Evolutionary conservation across 2,329 filamentous ascomycete genomes (phyloP).

Genomic region (Rutstroemia sp.): DNA sequence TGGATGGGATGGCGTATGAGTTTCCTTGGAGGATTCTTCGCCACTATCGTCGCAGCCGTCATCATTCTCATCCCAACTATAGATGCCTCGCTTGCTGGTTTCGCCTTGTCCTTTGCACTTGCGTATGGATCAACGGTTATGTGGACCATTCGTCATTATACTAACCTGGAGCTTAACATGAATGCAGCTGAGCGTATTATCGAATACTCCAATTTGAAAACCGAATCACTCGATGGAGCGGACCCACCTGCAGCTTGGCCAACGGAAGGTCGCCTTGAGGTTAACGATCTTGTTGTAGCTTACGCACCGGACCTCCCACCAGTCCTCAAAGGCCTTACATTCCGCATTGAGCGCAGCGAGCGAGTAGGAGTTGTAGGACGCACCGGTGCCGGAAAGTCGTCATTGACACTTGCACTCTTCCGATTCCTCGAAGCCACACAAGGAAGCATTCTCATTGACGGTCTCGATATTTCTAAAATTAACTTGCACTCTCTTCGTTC

Average conservation of each 20-base stretch:
- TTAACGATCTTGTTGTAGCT: conserved; percentile 62
- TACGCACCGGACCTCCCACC: conserved; percentile 67
- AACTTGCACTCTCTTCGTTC: conserved; percentile 62
- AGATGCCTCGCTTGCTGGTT: conserved; percentile 65
- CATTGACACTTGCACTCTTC: conserved; percentile 68
- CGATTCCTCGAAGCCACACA: conserved; percentile 64
- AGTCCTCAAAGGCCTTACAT: conserved; percentile 62
- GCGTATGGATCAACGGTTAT: conserved; percentile 59
- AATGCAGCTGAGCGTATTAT: conserved; percentile 67
- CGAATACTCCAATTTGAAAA: conserved; percentile 64
- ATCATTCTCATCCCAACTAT: conserved; percentile 55
- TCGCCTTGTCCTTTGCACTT: conserved; percentile 66
- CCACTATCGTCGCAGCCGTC: conserved; percentile 55
- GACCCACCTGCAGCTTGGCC: conserved; percentile 68
- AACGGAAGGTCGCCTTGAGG: conserved; percentile 62
- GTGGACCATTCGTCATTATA: conserved; percentile 60
- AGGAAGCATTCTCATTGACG: conserved; percentile 64
- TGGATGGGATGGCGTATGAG: conserved; percentile 72
- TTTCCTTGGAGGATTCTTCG: conserved; percentile 61
- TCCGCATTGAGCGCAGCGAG: conserved; percentile 59
- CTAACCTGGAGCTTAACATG: conserved; percentile 69
- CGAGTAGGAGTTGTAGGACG: conserved; percentile 70
- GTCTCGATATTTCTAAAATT: conserved; percentile 66
- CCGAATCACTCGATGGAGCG: conserved; percentile 55
- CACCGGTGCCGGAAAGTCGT: conserved; percentile 73